Evolutionary conservation across 139 green algal genomes (phyloP).

Genomic region (Zygnema circumcarinatum): DNA sequence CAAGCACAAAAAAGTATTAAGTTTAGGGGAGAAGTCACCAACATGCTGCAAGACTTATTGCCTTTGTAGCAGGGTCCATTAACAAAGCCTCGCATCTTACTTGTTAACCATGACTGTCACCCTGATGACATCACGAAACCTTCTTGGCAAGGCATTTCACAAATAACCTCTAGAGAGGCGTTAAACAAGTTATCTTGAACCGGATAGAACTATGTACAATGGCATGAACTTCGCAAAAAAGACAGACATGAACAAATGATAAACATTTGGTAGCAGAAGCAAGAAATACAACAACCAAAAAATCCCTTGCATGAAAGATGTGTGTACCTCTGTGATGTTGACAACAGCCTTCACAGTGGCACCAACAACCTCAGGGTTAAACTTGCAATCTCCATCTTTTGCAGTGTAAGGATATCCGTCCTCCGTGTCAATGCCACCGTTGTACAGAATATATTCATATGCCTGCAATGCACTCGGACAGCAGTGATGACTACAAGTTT

Average conservation of each 20-base stretch:
- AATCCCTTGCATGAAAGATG: neutral
- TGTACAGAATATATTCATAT: slow-evolving; percentile 65
- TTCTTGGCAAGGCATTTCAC: too few species aligned
- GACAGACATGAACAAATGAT: neutral
- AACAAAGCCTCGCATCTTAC: too few species aligned
- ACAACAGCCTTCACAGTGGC: slow-evolving; percentile 56
- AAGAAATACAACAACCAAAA: neutral
- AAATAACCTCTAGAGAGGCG: too few species aligned
- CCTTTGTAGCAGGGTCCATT: too few species aligned
- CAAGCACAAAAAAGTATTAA: too few species aligned
- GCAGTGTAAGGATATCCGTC: slow-evolving; percentile 58
- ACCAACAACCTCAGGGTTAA: slow-evolving; percentile 35
- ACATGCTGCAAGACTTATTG: too few species aligned
- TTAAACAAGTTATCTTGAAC: too few species aligned
- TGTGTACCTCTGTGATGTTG: slow-evolving; percentile 63
- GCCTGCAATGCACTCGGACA: slow-evolving; percentile 30
- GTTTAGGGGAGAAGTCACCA: too few species aligned
- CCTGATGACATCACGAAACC: too few species aligned
- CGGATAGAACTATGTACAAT: too few species aligned
- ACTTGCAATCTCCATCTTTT: slow-evolving; percentile 56
- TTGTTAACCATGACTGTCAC: too few species aligned
- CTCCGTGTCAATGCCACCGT: slow-evolving; percentile 61
- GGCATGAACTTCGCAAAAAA: too few species aligned
- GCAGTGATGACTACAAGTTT: neutral
- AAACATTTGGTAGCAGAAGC: neutral